A percentile compares a stretch with the other conserved stretches of the same genome.
Evolutionary conservation across 2,329 filamentous ascomycete genomes (phyloP).

Genomic region (Coleophoma cylindrospora): DNA sequence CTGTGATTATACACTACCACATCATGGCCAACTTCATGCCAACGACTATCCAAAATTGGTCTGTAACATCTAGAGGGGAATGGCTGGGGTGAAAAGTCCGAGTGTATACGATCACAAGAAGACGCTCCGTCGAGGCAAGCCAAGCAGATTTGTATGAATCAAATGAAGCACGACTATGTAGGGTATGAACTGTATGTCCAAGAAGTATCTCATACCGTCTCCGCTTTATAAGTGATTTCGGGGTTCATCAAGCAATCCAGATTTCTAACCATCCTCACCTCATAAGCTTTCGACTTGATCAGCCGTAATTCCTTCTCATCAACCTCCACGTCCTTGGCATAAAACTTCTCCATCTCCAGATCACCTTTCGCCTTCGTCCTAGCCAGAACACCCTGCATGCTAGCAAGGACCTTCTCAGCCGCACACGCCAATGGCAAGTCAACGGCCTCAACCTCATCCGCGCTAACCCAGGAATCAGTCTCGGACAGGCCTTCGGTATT

Average conservation of each 20-base stretch:
- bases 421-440: slow-evolving; percentile 81
- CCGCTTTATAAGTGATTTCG: slow-evolving; percentile 55
- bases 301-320: slow-evolving; percentile 49
- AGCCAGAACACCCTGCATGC: slow-evolving; percentile 82
- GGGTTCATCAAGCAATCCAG: slow-evolving; percentile 64
- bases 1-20: too few relatives aligned
- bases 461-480: slow-evolving; percentile 67
- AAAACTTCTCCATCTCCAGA: slow-evolving; percentile 51
- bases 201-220: slow-evolving; percentile 30
- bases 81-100: background rate
- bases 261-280: slow-evolving; percentile 79
- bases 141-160: too few relatives aligned
- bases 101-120: too few relatives aligned
- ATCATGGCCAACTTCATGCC: too few relatives aligned
- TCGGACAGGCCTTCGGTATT: slow-evolving; percentile 40
- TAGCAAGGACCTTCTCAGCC: slow-evolving; percentile 80
- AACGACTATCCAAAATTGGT: too few relatives aligned
- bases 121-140: too few relatives aligned
- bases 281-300: slow-evolving; percentile 75
- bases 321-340: slow-evolving; percentile 36
- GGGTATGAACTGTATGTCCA: background rate
- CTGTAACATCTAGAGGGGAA: background rate
- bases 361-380: slow-evolving; percentile 63
- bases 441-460: slow-evolving; percentile 61
- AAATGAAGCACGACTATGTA: background rate